Percentiles rank a stretch among this genome's conserved stretches.
Evolutionary conservation across 257 asterid genomes (phyloP).

Genomic region (Capsicum chinense): DNA sequence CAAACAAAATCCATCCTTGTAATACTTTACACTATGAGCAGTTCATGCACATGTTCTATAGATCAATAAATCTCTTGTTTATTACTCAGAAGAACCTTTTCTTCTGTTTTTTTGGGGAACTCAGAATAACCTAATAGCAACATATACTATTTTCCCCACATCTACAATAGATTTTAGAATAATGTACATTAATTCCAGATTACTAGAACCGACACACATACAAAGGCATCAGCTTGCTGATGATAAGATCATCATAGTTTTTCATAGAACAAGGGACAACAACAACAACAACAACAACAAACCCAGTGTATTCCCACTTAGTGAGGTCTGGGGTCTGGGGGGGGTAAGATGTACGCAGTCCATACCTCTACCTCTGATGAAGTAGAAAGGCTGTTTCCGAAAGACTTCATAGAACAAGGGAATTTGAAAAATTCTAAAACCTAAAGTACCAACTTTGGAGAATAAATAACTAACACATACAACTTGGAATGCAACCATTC

Average conservation of each 20-base stretch:
- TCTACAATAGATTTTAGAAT: neutral
- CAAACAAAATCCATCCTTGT: slow-evolving; percentile 22
- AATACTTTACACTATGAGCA: slow-evolving; percentile 7
- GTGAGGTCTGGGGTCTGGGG: no score
- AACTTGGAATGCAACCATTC: neutral
- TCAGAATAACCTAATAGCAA: neutral
- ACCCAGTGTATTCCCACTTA: no score
- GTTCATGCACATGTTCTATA: neutral
- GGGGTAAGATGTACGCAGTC: no score
- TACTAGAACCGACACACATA: neutral
- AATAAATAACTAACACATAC: slow-evolving; percentile 1
- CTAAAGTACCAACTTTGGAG: neutral
- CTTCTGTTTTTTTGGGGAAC: neutral
- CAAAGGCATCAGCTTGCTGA: neutral
- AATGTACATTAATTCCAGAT: slow-evolving; percentile 1
- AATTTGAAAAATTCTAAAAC: neutral
- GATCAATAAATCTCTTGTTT: neutral
- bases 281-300: no score
- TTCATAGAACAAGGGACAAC: no score
- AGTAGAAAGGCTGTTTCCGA: no score
- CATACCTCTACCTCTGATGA: no score
- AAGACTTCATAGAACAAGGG: neutral
- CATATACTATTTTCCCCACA: neutral
- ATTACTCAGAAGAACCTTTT: neutral
- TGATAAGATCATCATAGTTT: slow-evolving; percentile 15